Percentiles rank a stretch among this genome's conserved stretches.
These are phyloP conservation scores for Prunus armeniaca DNA, from an alignment of 306 rosid species.

Conservation along the genomic window DNA sequence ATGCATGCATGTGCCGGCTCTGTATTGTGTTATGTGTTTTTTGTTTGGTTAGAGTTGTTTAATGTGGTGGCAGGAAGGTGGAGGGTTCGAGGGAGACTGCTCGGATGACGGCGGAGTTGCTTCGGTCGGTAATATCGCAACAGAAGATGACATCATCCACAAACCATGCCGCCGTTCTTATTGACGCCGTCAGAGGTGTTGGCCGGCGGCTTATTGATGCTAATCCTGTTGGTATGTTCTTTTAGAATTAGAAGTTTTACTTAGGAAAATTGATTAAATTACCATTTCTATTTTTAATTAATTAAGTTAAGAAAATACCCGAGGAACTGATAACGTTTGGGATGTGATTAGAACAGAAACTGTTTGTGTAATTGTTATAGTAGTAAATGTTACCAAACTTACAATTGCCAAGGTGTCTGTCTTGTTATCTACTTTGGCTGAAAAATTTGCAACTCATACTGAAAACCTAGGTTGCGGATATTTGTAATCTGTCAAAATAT, in stretches of 20 bases:
- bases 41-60: background rate
- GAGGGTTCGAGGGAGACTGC: slow-evolving; percentile 9
- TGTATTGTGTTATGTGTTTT: background rate
- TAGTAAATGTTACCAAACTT: background rate
- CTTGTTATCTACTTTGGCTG: too few species aligned
- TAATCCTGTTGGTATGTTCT: slow-evolving; percentile 11
- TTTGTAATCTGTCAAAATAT: background rate
- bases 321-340: too few species aligned
- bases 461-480: background rate
- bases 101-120: slow-evolving; percentile 8
- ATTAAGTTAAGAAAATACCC: too few species aligned
- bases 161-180: slow-evolving; percentile 7
- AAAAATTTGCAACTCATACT: too few species aligned
- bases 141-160: slow-evolving; percentile 3
- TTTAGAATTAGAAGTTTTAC: background rate
- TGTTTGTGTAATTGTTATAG: background rate
- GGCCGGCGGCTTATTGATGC: slow-evolving; percentile 12
- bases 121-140: slow-evolving; percentile 2
- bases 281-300: too few species aligned
- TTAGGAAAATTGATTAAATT: too few species aligned
- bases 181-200: slow-evolving; percentile 4
- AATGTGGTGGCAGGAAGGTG: background rate
- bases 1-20: background rate
- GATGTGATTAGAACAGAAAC: background rate
- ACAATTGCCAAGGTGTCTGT: too few species aligned